Percentiles rank a stretch among this genome's conserved stretches.
phyloP scores from a whole-genome alignment of 148 eudicot genomes.

The Limonium bicolor region DNA sequence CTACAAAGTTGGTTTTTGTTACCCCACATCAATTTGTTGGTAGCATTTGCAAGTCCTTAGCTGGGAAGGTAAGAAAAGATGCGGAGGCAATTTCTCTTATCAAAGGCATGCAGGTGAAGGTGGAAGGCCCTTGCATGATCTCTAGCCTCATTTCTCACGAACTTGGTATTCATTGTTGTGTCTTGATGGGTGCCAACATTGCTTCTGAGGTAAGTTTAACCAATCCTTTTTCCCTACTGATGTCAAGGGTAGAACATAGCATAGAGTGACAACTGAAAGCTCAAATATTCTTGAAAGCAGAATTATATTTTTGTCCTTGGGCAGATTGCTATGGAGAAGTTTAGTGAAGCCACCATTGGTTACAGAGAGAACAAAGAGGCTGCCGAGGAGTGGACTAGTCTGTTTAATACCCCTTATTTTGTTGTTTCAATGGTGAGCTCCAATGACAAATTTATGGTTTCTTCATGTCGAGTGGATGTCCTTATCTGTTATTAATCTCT shows the following conservation, averaged over 20 bases:
- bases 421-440: slow-evolving; percentile 70
- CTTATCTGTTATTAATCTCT: neutral
- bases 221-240: too few species aligned
- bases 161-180: slow-evolving; percentile 66
- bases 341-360: slow-evolving; percentile 92
- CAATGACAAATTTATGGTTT: neutral
- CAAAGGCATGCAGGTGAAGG: slow-evolving; percentile 96
- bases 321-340: slow-evolving; percentile 87
- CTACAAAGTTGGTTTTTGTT: slow-evolving; percentile 88
- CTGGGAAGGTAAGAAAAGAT: slow-evolving; percentile 49
- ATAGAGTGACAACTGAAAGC: too few species aligned
- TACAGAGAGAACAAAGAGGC: slow-evolving; percentile 48
- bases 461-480: neutral
- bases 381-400: slow-evolving; percentile 79
- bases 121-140: slow-evolving; percentile 86
- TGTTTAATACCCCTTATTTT: slow-evolving; percentile 70
- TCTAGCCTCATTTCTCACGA: slow-evolving; percentile 51
- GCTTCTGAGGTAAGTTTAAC: slow-evolving; percentile 91
- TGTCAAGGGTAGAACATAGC: too few species aligned
- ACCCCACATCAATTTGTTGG: slow-evolving; percentile 93
- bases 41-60: slow-evolving; percentile 53
- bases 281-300: too few species aligned
- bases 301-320: neutral
- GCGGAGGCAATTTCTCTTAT: slow-evolving; percentile 78
- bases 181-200: slow-evolving; percentile 93